phyloP scores from a whole-genome alignment of 192 early-diverging fungal genomes.

The Backusella sp. region DNA sequence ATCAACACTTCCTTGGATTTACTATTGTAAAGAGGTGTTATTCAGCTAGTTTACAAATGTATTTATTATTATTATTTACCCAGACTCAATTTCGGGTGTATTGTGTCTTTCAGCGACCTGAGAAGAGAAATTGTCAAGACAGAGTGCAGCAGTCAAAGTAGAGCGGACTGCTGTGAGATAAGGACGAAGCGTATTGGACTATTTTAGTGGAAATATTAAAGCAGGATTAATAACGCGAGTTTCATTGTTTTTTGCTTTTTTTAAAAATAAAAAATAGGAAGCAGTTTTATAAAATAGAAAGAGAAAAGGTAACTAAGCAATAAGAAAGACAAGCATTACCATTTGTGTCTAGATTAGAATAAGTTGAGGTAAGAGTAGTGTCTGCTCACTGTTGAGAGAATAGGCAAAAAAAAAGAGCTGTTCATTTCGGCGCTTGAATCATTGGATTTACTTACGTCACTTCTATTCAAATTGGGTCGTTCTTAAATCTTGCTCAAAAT shows the following conservation, averaged over 20 bases:
- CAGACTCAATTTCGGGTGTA: conserved; percentile 95
- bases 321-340: background rate
- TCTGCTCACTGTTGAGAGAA: background rate
- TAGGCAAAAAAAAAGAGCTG: background rate
- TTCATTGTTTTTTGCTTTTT: background rate
- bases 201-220: conserved; percentile 4
- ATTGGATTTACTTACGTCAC: background rate
- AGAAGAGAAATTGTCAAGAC: conserved; percentile 96
- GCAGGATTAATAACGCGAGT: background rate
- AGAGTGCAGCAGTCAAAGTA: conserved; percentile 91
- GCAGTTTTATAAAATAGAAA: background rate
- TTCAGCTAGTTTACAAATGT: background rate
- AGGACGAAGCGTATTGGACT: conserved; percentile 97
- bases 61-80: conserved; percentile 40
- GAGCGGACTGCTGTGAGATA: conserved; percentile 94
- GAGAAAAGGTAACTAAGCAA: background rate
- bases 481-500: too few relatives aligned
- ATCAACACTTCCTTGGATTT: conserved; percentile 71
- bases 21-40: conserved; percentile 5
- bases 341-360: conserved; percentile 6
- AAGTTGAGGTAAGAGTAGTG: background rate
- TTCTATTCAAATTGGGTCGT: background rate
- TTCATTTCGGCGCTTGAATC: background rate
- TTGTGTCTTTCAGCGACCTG: conserved; percentile 98
- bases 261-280: background rate